A percentile compares a stretch with the other conserved stretches of the same genome.
phyloP scores from a whole-genome alignment of 2,329 filamentous ascomycete species.

The Calonectria pauciramosa region DNA sequence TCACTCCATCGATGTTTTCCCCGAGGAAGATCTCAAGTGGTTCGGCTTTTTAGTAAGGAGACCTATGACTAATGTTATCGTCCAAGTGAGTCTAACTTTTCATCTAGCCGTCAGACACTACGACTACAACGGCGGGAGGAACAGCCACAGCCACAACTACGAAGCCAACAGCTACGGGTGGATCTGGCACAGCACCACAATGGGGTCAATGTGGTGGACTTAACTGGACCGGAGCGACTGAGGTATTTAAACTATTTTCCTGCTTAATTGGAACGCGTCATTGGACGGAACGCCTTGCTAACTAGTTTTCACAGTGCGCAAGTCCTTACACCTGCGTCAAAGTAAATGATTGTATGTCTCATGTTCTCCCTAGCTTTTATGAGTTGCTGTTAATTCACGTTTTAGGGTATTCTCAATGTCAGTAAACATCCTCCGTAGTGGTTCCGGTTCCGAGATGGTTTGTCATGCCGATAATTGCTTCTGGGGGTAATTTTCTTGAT shows the following conservation, averaged over 20 bases:
- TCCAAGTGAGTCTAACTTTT: neutral
- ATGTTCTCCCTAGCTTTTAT: neutral
- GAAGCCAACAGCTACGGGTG: slow-evolving; percentile 18
- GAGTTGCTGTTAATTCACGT: neutral
- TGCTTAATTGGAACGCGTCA: neutral
- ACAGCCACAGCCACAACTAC: slow-evolving; percentile 17
- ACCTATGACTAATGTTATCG: neutral
- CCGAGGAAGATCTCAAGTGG: slow-evolving; percentile 37
- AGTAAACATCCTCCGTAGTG: neutral
- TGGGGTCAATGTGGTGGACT: slow-evolving; percentile 38
- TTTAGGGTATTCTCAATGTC: slow-evolving; percentile 26
- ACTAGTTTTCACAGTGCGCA: slow-evolving; percentile 22
- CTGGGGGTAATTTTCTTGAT: neutral
- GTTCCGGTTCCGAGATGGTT: neutral
- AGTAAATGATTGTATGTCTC: slow-evolving; percentile 33
- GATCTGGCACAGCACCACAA: slow-evolving; percentile 25
- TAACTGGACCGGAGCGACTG: slow-evolving; percentile 27
- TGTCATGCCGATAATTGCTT: neutral
- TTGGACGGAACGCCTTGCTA: neutral
- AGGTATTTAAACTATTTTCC: slow-evolving; percentile 13
- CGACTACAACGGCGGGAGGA: neutral
- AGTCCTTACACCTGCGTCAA: slow-evolving; percentile 28
- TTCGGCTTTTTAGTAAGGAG: slow-evolving; percentile 31
- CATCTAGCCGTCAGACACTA: neutral
- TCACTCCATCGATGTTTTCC: slow-evolving; percentile 36